Percentiles rank a stretch among this genome's conserved stretches.
Evolutionary conservation across 768 basidiomycete species (phyloP).

Genomic region (Dioszegia aurantiaca): DNA sequence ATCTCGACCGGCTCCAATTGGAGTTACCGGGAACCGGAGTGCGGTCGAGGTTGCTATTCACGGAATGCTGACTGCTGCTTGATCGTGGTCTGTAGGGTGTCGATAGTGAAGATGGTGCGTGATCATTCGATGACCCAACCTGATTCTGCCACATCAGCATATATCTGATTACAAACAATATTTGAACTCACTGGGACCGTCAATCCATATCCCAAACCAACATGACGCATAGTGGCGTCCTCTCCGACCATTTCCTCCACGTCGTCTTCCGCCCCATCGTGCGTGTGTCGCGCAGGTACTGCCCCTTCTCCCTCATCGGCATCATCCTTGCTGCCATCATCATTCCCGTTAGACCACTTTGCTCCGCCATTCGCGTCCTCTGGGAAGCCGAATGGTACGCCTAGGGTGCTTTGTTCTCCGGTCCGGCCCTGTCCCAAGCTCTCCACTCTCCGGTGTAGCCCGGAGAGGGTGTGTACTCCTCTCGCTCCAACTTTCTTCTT

Average conservation of each 20-base stretch:
- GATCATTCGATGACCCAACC: background rate
- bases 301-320: constrained; percentile 3
- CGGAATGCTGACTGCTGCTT: background rate
- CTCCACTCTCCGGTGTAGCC: constrained; percentile 51
- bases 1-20: constrained; percentile 16
- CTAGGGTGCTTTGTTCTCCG: constrained; percentile 8
- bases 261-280: constrained; percentile 25
- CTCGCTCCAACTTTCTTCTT: constrained; percentile 31
- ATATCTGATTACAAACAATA: background rate
- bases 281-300: background rate
- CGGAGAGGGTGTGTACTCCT: constrained; percentile 50
- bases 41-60: background rate
- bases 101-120: constrained; percentile 4
- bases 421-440: constrained; percentile 33
- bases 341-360: background rate
- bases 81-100: background rate
- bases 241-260: constrained; percentile 29
- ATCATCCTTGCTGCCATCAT: constrained; percentile 5
- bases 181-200: constrained; percentile 1
- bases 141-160: background rate
- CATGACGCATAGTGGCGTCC: constrained; percentile 12
- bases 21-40: constrained; percentile 3
- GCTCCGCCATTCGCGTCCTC: constrained; percentile 29
- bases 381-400: constrained; percentile 20
- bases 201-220: constrained; percentile 10